Evolutionary conservation across 148 eudicot species (phyloP), one percentile per base, ranked within the genome.

Genomic region (Polygonum maritimum): DNA sequence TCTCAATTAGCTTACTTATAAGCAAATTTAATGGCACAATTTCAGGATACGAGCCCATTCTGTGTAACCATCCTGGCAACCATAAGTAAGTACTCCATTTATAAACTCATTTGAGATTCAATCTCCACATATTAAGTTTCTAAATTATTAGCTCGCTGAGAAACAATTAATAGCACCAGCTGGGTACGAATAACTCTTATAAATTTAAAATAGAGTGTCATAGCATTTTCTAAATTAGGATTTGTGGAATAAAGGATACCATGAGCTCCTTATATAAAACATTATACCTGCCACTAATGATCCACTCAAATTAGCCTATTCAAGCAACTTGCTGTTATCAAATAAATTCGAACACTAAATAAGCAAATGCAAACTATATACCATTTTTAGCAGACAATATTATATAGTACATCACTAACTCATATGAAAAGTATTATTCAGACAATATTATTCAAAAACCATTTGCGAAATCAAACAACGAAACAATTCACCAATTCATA

Each of bases 401-500:
- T 41, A 41, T 41, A 41, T 0, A 41, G 45, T 41, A 40, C 41
- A 33, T 65, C 44, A 14, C 41, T 65, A 13, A n/a, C n/a, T n/a
- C n/a, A n/a, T n/a, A n/a, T n/a, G n/a, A n/a, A n/a, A n/a, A n/a
- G n/a, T n/a, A n/a, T n/a, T n/a, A n/a, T n/a, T n/a, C n/a, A n/a
- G n/a, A n/a, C n/a, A n/a, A n/a, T n/a, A n/a, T n/a, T n/a, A n/a
- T n/a, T n/a, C n/a, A n/a, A n/a, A n/a, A n/a, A n/a, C n/a, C n/a
- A n/a, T n/a, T n/a, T n/a, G n/a, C n/a, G n/a, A n/a, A n/a, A n/a
- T n/a, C n/a, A n/a, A n/a, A n/a, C n/a, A n/a, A n/a, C n/a, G n/a
- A n/a, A n/a, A n/a, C n/a, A n/a, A n/a, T n/a, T n/a, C n/a, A 60
- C 76, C 79, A 76, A 77, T 41, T 3, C 52, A 26, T 49, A 47